These are phyloP conservation scores for Colletotrichum karsti DNA, from an alignment of 2,329 filamentous ascomycete genomes.

Conservation along the genomic window DNA sequence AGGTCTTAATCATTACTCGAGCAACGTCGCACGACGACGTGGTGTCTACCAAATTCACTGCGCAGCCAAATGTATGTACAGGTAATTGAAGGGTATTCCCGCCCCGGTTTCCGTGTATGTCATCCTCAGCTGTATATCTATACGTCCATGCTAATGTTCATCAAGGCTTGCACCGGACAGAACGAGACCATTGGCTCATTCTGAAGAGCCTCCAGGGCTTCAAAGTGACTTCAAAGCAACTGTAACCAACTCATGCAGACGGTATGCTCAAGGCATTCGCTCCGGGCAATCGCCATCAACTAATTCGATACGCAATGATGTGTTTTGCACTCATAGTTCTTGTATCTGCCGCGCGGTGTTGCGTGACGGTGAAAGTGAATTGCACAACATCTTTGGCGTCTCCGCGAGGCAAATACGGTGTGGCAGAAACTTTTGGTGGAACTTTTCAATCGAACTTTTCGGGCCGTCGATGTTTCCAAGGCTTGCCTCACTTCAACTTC, in stretches of 20 bases:
- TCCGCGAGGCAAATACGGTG: background rate
- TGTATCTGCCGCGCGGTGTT: background rate
- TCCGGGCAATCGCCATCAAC: background rate
- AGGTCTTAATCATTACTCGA: background rate
- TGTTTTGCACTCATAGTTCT: background rate
- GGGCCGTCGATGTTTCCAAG: background rate
- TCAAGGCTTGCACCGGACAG: background rate
- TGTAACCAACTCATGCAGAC: background rate
- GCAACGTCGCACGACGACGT: background rate
- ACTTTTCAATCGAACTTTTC: background rate
- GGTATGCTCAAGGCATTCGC: background rate
- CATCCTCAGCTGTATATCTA: background rate
- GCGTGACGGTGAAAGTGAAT: too few relatives aligned
- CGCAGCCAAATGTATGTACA: background rate
- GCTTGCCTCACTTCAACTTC: background rate
- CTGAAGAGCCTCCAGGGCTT: background rate
- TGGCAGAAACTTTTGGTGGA: background rate
- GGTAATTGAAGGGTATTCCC: background rate
- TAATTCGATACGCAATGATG: background rate
- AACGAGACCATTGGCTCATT: background rate
- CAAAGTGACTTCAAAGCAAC: background rate
- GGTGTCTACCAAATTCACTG: background rate
- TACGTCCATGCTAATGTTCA: background rate
- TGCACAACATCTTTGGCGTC: background rate
- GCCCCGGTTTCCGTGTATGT: background rate